These are phyloP conservation scores for Dalbergia cultrata DNA, from an alignment of 306 rosid genomes.

Conservation along the genomic window DNA sequence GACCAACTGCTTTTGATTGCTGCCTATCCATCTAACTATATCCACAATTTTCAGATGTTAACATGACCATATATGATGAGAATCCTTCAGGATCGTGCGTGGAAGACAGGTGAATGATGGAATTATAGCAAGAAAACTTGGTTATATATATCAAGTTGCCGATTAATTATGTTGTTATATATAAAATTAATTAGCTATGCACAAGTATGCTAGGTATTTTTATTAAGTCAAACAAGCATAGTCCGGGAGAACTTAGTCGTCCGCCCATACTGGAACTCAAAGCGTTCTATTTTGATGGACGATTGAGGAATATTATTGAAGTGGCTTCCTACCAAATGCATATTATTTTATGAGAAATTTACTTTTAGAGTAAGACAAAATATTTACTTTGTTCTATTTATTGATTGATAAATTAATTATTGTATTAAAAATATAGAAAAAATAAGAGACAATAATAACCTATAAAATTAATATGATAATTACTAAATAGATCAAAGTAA, in stretches of 20 bases:
- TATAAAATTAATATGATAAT: too few species aligned
- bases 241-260: slow-evolving; percentile 12
- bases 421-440: too few species aligned
- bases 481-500: too few species aligned
- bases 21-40: too few species aligned
- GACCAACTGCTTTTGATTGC: too few species aligned
- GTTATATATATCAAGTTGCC: slow-evolving; percentile 11
- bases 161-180: slow-evolving; percentile 4
- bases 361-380: too few species aligned
- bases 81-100: neutral
- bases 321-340: slow-evolving; percentile 25
- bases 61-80: neutral
- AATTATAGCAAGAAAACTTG: neutral
- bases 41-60: neutral
- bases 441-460: too few species aligned
- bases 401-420: too few species aligned
- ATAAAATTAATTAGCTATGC: slow-evolving; percentile 13
- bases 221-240: neutral
- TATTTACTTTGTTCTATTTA: too few species aligned
- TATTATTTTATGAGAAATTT: slow-evolving; percentile 39
- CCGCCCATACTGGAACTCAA: slow-evolving; percentile 40
- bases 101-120: neutral
- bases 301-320: neutral
- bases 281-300: slow-evolving; percentile 10
- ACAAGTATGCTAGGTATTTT: neutral